Conservation (phyloP, 2,329 filamentous ascomycete species). For the Fusarium heterosporum region DNA sequence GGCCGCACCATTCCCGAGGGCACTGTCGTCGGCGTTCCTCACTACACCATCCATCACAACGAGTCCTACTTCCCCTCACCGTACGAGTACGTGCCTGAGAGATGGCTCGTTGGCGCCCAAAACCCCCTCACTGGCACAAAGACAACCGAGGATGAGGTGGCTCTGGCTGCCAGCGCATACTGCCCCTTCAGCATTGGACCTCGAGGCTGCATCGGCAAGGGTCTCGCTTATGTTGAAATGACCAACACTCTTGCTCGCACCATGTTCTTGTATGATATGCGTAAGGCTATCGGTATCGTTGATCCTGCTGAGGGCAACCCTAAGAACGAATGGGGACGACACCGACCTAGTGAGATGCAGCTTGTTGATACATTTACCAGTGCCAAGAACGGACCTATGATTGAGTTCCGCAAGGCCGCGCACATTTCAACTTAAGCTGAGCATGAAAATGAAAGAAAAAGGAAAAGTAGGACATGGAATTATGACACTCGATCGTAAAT, state of each 20-base stretch:
- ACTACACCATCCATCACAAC: conserved; percentile 78
- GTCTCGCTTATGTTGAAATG: conserved; percentile 75
- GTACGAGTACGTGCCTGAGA: conserved; percentile 70
- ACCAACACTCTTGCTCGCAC: conserved; percentile 70
- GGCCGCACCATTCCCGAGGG: conserved; percentile 67
- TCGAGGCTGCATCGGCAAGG: conserved; percentile 78
- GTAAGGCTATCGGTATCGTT: conserved; percentile 60
- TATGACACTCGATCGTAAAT: conserved; percentile 1
- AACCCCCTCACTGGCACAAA: conserved; percentile 52
- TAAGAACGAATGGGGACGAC: conserved; percentile 65
- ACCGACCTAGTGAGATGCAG: conserved; percentile 72
- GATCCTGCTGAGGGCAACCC: conserved; percentile 65
- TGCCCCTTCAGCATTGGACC: conserved; percentile 79
- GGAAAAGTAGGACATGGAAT: neutral
- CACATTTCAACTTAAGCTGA: conserved; percentile 17
- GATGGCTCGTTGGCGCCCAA: conserved; percentile 68
- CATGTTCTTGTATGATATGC: conserved; percentile 71
- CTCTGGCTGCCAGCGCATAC: conserved; percentile 73
- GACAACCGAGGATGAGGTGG: conserved; percentile 63
- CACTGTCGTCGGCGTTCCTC: conserved; percentile 72
- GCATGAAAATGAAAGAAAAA: neutral
- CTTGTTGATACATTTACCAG: conserved; percentile 79
- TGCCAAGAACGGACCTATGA: conserved; percentile 75
- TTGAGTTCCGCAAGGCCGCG: conserved; percentile 65
- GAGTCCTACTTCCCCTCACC: conserved; percentile 70